phyloP scores from a whole-genome alignment of 805 yeast species.

The Yarrowia yakushimensis region DNA sequence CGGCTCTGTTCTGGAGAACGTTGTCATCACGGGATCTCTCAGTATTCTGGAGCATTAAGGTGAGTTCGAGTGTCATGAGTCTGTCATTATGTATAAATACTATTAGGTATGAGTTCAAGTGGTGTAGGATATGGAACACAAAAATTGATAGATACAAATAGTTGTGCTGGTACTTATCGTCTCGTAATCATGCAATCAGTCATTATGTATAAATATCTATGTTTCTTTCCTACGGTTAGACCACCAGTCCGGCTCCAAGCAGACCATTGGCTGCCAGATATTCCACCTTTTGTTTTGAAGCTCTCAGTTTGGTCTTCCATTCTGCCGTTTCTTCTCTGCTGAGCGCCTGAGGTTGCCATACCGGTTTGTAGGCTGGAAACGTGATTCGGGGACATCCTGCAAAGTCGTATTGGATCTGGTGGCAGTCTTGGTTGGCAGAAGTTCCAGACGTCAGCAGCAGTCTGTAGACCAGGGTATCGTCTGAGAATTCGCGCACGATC shows the following conservation, averaged over 20 bases:
- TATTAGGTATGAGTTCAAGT: too few species aligned
- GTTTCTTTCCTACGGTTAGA: neutral
- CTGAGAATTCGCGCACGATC: neutral
- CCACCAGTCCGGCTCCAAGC: neutral
- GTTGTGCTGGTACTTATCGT: too few species aligned
- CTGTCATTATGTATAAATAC: too few species aligned
- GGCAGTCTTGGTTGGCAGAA: neutral
- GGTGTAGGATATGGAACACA: too few species aligned
- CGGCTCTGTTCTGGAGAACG: conserved; percentile 91
- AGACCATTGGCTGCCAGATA: neutral
- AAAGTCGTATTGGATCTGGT: conserved; percentile 10
- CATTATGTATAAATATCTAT: neutral
- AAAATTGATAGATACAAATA: too few species aligned
- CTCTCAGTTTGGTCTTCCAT: neutral
- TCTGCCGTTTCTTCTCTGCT: neutral
- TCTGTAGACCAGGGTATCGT: neutral
- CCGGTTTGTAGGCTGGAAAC: conserved; percentile 3
- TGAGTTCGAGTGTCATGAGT: too few species aligned
- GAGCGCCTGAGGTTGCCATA: conserved; percentile 13
- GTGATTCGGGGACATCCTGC: conserved; percentile 11
- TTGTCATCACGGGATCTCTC: conserved; percentile 94
- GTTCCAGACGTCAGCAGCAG: conserved; percentile 8
- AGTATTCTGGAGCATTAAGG: conserved; percentile 83
- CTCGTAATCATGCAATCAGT: too few species aligned
- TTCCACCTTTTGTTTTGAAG: conserved; percentile 17